Percentiles rank a stretch among this genome's conserved stretches.
These are phyloP conservation scores for Stromatinia cepivora DNA, from an alignment of 2,329 filamentous ascomycete species.

Conservation along the genomic window DNA sequence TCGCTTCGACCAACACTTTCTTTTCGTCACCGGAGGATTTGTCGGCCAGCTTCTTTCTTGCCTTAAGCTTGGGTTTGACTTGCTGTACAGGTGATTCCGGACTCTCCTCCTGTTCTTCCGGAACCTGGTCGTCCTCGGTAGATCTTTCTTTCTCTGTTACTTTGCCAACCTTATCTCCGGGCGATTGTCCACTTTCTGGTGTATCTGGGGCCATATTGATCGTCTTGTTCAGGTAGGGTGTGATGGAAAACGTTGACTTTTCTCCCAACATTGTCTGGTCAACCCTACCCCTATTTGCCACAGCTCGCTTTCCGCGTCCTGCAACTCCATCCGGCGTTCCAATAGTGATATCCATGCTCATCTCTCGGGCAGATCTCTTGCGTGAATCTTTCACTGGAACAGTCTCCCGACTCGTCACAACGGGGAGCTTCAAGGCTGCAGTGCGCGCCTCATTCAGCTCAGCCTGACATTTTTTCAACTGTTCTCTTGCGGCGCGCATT, in stretches of 20 bases:
- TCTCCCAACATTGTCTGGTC: constrained; percentile 68
- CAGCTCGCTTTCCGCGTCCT: constrained; percentile 46
- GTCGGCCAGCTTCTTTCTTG: constrained; percentile 32
- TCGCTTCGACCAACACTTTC: constrained; percentile 47
- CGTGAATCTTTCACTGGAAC: constrained; percentile 39
- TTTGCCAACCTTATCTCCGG: constrained; percentile 13
- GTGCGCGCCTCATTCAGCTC: constrained; percentile 44
- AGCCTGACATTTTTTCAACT: constrained; percentile 65
- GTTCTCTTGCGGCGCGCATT: constrained; percentile 66
- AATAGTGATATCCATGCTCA: constrained; percentile 49
- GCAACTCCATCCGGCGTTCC: constrained; percentile 52
- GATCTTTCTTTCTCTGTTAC: constrained; percentile 23
- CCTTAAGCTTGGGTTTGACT: constrained; percentile 28
- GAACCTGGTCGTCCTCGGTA: constrained; percentile 22
- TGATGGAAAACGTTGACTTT: constrained; percentile 92
- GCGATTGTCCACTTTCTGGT: constrained; percentile 24
- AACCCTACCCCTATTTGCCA: constrained; percentile 56
- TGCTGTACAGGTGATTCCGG: constrained; percentile 17
- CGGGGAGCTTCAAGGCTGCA: constrained; percentile 33
- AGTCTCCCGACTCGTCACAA: constrained; percentile 27
- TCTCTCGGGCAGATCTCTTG: constrained; percentile 46
- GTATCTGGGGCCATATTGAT: constrained; percentile 54
- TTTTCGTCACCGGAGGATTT: constrained; percentile 40
- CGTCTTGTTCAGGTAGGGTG: constrained; percentile 83
- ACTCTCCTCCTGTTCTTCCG: constrained; percentile 16